These are phyloP conservation scores for Purpureocillium lavendulum DNA, from an alignment of 2,329 filamentous ascomycete species.

Conservation along the genomic window DNA sequence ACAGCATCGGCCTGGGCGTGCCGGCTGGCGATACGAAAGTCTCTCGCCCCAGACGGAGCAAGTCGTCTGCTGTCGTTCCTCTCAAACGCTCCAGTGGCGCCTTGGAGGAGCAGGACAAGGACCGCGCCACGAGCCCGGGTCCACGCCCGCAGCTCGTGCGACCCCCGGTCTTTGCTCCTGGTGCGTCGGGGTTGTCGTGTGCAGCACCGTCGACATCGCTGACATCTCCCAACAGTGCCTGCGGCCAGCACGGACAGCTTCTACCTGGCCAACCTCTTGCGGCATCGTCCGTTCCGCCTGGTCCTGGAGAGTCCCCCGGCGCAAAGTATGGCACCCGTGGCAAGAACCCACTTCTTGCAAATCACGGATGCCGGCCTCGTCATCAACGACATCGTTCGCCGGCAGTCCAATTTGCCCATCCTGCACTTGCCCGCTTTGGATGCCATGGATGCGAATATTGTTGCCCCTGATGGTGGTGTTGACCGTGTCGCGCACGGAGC, in stretches of 20 bases:
- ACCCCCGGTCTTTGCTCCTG: conserved; percentile 1
- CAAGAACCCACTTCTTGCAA: conserved; percentile 1
- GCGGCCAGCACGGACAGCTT: conserved; percentile 4
- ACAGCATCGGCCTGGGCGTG: not conserved
- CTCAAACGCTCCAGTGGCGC: not conserved
- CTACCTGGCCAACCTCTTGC: conserved; percentile 9
- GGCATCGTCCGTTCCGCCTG: conserved; percentile 6
- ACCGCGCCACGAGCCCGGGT: conserved; percentile 2
- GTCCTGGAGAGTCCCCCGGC: conserved; percentile 4
- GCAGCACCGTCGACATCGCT: not conserved
- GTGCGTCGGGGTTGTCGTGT: not conserved
- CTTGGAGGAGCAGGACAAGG: not conserved
- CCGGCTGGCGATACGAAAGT: not conserved
- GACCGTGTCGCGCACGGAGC: conserved; percentile 11
- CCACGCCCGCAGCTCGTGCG: not conserved
- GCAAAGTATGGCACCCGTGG: not conserved
- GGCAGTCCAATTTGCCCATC: conserved; percentile 6
- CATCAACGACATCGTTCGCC: conserved; percentile 5
- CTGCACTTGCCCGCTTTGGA: conserved; percentile 7
- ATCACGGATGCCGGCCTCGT: conserved; percentile 9
- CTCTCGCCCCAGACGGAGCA: not conserved
- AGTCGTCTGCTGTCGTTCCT: not conserved
- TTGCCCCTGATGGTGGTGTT: not conserved
- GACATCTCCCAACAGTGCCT: conserved; percentile 2
- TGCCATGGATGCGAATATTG: not conserved